A percentile compares a stretch with the other conserved stretches of the same genome.
Conservation (phyloP, 208 protist genomes). For the Spongospora subterranea region DNA sequence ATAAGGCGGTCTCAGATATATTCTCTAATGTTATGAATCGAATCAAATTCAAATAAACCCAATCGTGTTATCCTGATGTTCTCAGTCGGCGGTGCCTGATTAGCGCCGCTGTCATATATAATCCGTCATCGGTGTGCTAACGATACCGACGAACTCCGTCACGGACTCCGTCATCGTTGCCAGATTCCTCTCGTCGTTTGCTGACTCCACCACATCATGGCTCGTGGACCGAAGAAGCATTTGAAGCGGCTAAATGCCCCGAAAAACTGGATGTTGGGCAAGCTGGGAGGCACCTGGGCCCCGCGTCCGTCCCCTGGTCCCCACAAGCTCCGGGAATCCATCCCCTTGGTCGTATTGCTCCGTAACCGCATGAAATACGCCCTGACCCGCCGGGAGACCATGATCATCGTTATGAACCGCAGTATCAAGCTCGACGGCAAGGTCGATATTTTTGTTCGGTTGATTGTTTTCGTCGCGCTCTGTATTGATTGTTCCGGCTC, state of each 20-base stretch:
- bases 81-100: too few species aligned
- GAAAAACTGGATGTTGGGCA: slow-evolving; percentile 99
- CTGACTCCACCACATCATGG: slow-evolving; percentile 68
- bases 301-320: slow-evolving; percentile 93
- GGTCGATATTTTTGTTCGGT: too few species aligned
- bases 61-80: too few species aligned
- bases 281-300: slow-evolving; percentile 95
- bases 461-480: not conserved
- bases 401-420: slow-evolving; percentile 93
- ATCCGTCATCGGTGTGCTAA: not conserved
- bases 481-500: not conserved
- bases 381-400: slow-evolving; percentile 91
- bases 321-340: slow-evolving; percentile 94
- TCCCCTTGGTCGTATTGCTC: slow-evolving; percentile 88
- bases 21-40: not conserved
- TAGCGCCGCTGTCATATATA: not conserved
- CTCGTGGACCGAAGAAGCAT: slow-evolving; percentile 96
- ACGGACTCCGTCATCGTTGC: not conserved
- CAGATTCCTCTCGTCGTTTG: not conserved
- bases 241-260: slow-evolving; percentile 98
- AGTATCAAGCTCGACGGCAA: slow-evolving; percentile 95
- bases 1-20: not conserved
- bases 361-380: slow-evolving; percentile 97
- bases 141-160: not conserved
- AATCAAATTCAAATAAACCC: slow-evolving; percentile 25